Conservation (phyloP, 129 eudicot genomes). For the Solidago caesia region DNA sequence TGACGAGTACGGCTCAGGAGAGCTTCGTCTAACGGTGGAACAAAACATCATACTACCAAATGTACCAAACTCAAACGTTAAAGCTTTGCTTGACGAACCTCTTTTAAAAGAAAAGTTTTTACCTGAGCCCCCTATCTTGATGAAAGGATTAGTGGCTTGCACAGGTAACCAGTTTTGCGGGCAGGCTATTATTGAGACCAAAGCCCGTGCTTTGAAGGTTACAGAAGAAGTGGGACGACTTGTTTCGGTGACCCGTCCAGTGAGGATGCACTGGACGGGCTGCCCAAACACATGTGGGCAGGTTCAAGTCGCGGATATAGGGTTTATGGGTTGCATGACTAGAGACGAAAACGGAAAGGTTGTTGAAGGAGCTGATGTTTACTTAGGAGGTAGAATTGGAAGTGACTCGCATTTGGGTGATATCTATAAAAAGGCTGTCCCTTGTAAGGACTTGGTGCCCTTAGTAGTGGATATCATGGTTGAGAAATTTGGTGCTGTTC, state of each 20-base stretch:
- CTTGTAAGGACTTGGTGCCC: conserved; percentile 83
- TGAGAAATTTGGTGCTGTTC: conserved; percentile 73
- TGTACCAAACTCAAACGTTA: conserved; percentile 59
- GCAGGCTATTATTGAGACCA: conserved; percentile 92
- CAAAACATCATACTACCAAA: conserved; percentile 93
- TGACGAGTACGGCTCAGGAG: conserved; percentile 86
- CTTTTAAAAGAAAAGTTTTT: conserved; percentile 62
- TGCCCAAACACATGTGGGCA: conserved; percentile 96
- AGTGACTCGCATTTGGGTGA: conserved; percentile 93
- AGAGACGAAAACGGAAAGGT: conserved; percentile 68
- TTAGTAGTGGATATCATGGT: conserved; percentile 79
- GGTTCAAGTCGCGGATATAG: conserved; percentile 98
- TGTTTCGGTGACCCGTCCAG: conserved; percentile 62
- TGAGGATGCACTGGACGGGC: conserved; percentile 99
- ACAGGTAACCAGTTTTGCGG: conserved; percentile 98
- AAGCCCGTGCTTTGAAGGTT: conserved; percentile 79
- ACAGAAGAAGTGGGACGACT: conserved; percentile 72
- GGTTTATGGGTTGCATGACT: conserved; percentile 98
- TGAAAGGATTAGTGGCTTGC: conserved; percentile 94
- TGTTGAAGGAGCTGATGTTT: conserved; percentile 88
- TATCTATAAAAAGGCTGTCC: conserved; percentile 78
- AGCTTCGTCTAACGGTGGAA: conserved; percentile 90
- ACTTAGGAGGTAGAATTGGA: conserved; percentile 86
- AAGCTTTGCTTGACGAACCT: conserved; percentile 72
- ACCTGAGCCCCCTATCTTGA: conserved; percentile 73